These are phyloP conservation scores for Colletotrichum sp. DNA, from an alignment of 2,329 filamentous ascomycete species.

Conservation along the genomic window DNA sequence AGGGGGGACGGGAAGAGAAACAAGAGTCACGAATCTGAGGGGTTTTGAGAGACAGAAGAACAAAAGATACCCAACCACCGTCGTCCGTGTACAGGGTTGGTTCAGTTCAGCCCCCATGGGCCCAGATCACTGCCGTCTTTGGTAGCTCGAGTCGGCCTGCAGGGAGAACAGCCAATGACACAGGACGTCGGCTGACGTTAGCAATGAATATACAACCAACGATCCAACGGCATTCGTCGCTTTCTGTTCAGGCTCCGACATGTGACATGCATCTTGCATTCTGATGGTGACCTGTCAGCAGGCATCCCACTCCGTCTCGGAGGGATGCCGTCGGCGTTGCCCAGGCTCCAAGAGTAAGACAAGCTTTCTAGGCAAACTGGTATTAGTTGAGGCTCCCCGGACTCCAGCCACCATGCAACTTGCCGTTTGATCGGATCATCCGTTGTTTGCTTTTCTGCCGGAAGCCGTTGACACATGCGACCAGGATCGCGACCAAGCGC, in stretches of 20 bases:
- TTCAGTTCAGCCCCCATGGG: background rate
- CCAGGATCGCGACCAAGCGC: background rate
- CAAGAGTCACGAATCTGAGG: background rate
- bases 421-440: background rate
- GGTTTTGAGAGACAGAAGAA: background rate
- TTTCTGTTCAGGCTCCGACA: background rate
- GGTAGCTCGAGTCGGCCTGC: background rate
- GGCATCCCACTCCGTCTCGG: background rate
- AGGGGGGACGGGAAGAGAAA: background rate
- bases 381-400: constrained; percentile 3
- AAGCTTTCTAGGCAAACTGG: constrained; percentile 2
- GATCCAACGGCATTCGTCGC: background rate
- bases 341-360: background rate
- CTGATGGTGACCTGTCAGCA: background rate
- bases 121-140: background rate
- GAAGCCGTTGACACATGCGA: background rate
- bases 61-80: background rate
- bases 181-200: background rate
- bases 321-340: background rate
- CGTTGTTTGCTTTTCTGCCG: background rate
- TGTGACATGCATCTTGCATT: background rate
- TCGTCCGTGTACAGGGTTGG: background rate
- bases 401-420: background rate
- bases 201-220: background rate
- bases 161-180: background rate